Conservation (phyloP, 2,329 filamentous ascomycete species). For the Sordariomycetes sp. region DNA sequence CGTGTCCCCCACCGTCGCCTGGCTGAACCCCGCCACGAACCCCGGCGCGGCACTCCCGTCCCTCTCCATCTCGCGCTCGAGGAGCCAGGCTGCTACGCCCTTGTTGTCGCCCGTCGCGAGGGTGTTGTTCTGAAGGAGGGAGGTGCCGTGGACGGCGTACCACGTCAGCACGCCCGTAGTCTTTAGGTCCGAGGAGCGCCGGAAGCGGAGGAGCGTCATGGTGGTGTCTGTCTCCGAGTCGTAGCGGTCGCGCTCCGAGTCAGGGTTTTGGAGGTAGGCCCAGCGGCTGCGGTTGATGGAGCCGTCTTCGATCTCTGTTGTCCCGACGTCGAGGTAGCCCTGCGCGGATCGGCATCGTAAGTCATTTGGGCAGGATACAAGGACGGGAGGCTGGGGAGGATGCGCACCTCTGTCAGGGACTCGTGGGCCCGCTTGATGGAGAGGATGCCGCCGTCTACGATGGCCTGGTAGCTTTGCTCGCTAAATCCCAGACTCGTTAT, state of each 20-base stretch:
- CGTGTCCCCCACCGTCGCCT: conserved; percentile 82
- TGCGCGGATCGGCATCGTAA: conserved; percentile 11
- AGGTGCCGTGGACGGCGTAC: conserved; percentile 88
- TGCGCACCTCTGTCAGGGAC: conserved; percentile 38
- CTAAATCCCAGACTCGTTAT: conserved; percentile 79
- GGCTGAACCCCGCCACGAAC: conserved; percentile 84
- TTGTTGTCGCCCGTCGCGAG: conserved; percentile 93
- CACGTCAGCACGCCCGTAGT: conserved; percentile 74
- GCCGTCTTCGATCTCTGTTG: conserved; percentile 55
- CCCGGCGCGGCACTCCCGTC: conserved; percentile 43
- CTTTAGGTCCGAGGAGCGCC: conserved; percentile 59
- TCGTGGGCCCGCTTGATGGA: conserved; percentile 34
- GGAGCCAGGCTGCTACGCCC: conserved; percentile 74
- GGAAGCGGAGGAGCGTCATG: conserved; percentile 69
- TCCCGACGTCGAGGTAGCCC: conserved; percentile 59
- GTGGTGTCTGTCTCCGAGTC: conserved; percentile 35
- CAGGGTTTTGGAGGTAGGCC: conserved; percentile 78
- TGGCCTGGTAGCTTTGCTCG: conserved; percentile 72
- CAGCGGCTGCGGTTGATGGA: conserved; percentile 85
- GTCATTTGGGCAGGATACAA: no score
- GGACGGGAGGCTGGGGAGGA: neutral
- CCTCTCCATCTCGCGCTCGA: conserved; percentile 55
- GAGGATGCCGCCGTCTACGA: conserved; percentile 69
- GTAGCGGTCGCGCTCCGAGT: conserved; percentile 60
- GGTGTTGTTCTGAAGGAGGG: conserved; percentile 83